Evolutionary conservation across 2,329 filamentous ascomycete species (phyloP).

Genomic region (Colletotrichum musae): DNA sequence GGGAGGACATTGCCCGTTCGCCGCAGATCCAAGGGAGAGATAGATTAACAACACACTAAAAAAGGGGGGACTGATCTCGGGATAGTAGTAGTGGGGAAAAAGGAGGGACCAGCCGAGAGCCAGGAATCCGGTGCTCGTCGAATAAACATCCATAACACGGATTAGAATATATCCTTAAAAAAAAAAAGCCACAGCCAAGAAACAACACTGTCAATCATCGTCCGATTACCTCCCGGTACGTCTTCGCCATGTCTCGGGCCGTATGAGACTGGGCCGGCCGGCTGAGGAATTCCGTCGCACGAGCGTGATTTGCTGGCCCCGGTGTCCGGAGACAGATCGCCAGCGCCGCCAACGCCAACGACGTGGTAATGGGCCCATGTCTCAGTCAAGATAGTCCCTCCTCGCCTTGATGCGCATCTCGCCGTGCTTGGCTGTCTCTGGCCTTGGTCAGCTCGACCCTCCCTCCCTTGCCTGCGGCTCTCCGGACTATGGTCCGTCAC

Average conservation of each 20-base stretch:
- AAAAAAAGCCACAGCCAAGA: background rate
- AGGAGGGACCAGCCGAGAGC: too few species aligned
- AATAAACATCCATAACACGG: background rate
- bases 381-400: conserved; percentile 14
- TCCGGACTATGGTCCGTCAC: background rate
- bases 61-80: too few species aligned
- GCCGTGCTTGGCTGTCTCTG: background rate
- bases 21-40: too few species aligned
- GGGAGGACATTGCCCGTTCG: too few species aligned
- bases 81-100: too few species aligned
- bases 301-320: conserved; percentile 6
- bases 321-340: conserved; percentile 26
- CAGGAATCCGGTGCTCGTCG: too few species aligned
- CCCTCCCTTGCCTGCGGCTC: conserved; percentile 28
- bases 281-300: background rate
- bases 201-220: background rate
- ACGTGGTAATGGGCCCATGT: conserved; percentile 31
- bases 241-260: conserved; percentile 18
- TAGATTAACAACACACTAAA: too few species aligned
- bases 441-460: conserved; percentile 2
- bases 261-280: background rate
- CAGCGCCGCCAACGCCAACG: conserved; percentile 28
- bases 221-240: background rate
- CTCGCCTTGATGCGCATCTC: background rate
- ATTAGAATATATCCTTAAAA: too few species aligned